phyloP scores from a whole-genome alignment of 1,284 basidiomycete species.

The Pascua sp. region DNA sequence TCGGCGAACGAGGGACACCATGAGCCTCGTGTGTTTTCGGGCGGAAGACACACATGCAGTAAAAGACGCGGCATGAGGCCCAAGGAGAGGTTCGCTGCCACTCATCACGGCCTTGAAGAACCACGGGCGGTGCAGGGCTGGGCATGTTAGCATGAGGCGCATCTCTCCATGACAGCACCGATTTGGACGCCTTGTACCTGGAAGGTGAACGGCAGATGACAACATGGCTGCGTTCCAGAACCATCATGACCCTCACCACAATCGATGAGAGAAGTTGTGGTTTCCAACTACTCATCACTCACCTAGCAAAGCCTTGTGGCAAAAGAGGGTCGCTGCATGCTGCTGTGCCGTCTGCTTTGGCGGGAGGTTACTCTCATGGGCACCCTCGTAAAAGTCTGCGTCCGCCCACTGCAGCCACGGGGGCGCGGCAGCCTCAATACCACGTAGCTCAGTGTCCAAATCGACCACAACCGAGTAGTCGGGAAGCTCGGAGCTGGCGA shows the following conservation, averaged over 20 bases:
- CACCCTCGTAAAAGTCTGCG: slow-evolving; percentile 5
- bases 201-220: too few species aligned
- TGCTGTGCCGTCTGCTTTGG: slow-evolving; percentile 20
- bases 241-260: background rate
- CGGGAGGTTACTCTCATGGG: background rate
- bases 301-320: slow-evolving; percentile 24
- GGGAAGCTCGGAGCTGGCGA: slow-evolving; percentile 19
- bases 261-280: too few species aligned
- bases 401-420: slow-evolving; percentile 22
- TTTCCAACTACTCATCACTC: background rate
- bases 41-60: slow-evolving; percentile 24
- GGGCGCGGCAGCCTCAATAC: slow-evolving; percentile 17
- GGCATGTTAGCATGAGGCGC: too few species aligned
- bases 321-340: slow-evolving; percentile 24
- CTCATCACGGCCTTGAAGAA: slow-evolving; percentile 23
- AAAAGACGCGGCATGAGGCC: slow-evolving; percentile 22
- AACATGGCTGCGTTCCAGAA: background rate
- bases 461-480: slow-evolving; percentile 18
- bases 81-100: slow-evolving; percentile 20
- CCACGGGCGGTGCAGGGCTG: slow-evolving; percentile 23
- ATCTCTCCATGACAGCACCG: too few species aligned
- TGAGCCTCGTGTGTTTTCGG: slow-evolving; percentile 21
- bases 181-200: too few species aligned
- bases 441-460: slow-evolving; percentile 22
- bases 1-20: slow-evolving; percentile 13